A percentile compares a stretch with the other conserved stretches of the same genome.
Conservation (phyloP, 768 basidiomycete genomes). For the Kwoniella bestiolae region DNA sequence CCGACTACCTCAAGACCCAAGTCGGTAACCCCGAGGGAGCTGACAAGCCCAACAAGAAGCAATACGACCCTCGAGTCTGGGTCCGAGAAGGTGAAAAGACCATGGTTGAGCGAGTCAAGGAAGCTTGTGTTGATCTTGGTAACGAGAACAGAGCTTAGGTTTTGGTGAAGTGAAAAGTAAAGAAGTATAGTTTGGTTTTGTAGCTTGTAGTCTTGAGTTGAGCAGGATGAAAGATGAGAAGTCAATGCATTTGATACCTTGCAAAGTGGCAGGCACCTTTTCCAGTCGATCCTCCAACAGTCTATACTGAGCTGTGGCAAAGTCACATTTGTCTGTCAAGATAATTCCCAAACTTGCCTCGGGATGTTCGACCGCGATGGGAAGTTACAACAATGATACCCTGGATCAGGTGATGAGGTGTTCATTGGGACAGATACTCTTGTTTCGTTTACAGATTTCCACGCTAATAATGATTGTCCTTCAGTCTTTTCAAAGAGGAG, state of each 20-base stretch:
- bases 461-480: no score
- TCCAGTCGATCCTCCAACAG: no score
- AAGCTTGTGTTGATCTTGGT: slow-evolving; percentile 88
- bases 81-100: slow-evolving; percentile 99
- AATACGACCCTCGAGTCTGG: slow-evolving; percentile 96
- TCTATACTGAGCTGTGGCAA: no score
- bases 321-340: no score
- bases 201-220: neutral
- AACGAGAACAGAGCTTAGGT: slow-evolving; percentile 53
- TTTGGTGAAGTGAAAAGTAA: neutral
- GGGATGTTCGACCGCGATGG: no score
- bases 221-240: neutral
- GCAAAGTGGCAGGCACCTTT: no score
- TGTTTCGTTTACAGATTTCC: no score
- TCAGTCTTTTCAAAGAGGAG: no score
- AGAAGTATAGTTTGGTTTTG: neutral
- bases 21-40: slow-evolving; percentile 96
- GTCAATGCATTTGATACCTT: neutral
- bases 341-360: no score
- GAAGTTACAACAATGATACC: no score
- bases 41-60: slow-evolving; percentile 99
- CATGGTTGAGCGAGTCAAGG: slow-evolving; percentile 79
- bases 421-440: no score
- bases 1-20: slow-evolving; percentile 83
- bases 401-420: no score